phyloP scores from a whole-genome alignment of 1,284 basidiomycete genomes.

The Fomitopsis schrenkii region DNA sequence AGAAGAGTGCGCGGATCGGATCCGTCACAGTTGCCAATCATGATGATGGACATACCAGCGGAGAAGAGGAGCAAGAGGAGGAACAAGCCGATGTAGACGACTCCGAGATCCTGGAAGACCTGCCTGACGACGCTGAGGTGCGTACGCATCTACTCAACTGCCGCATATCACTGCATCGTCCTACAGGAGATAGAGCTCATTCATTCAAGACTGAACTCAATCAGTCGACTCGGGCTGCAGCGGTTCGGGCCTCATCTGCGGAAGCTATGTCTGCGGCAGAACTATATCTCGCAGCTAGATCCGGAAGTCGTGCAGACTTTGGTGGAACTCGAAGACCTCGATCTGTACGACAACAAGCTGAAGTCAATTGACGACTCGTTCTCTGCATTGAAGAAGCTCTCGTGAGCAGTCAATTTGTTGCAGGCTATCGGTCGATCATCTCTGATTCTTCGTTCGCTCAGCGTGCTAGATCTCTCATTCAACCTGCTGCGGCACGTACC shows the following conservation, averaged over 20 bases:
- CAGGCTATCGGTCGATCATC: not conserved
- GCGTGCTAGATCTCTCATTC: constrained; percentile 91
- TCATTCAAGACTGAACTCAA: constrained; percentile 72
- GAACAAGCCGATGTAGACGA: constrained; percentile 35
- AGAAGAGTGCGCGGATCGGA: constrained; percentile 22
- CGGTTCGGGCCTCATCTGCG: constrained; percentile 71
- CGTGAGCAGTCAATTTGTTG: constrained; percentile 45
- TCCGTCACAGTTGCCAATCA: constrained; percentile 11
- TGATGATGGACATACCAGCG: constrained; percentile 25
- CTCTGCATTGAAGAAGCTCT: constrained; percentile 56
- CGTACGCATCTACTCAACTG: constrained; percentile 11
- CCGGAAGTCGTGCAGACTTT: constrained; percentile 64
- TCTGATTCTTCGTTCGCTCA: constrained; percentile 27
- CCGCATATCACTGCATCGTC: not conserved
- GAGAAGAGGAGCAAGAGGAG: constrained; percentile 34
- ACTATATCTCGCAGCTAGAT: constrained; percentile 74
- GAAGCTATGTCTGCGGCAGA: constrained; percentile 88
- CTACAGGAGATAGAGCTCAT: constrained; percentile 86
- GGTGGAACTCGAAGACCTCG: constrained; percentile 78
- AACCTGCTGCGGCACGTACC: constrained; percentile 82
- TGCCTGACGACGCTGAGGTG: constrained; percentile 67
- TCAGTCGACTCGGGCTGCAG: constrained; percentile 61
- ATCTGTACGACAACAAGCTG: constrained; percentile 94
- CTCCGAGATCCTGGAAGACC: constrained; percentile 43
- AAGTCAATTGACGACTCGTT: constrained; percentile 70